Base-by-base conservation (phyloP, 768 basidiomycete genomes). In the Scleroderma citrinum region DNA sequence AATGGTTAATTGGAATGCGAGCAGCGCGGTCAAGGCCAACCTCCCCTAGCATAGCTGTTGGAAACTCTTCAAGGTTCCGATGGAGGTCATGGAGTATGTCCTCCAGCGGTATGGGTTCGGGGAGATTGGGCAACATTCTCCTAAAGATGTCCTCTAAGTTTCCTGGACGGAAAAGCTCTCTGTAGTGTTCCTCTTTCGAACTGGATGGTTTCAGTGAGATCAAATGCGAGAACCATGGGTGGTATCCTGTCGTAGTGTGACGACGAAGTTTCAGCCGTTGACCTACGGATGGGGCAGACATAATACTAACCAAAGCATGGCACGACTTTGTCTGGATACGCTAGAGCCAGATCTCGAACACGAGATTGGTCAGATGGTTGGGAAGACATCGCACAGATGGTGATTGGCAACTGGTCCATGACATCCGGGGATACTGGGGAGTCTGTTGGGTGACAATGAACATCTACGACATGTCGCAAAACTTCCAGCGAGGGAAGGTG, bases 401-500 rank as follows among this genome's bases (percentile, higher is more conserved):
- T 83, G 44, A 91, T 82, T 3, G 70, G 63, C 3, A 87, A 76
- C 11, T 67, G 58, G 21, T 78, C 70, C 68, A 88, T 81, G 5
- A 75, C 73, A 20, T 71, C 66, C 3, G 66, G 46, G 7, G 69
- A 57, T 34, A 83, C 75, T 1, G 64, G 66, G 10, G 85, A 77
- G 65, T 95, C 93, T 4, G 89, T 92, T 3, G 94, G 92, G 68
- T 97, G 94, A 66, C 90, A 94, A 56, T 97, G 94, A 0, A 84
- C 88, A 61, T 96, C 94, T 47, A 83, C 76, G 49, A 97, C 70
- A 57, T 89, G 89, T 19, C 66, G 69, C 17, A 89, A 70, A 39
- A 92, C 75, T 43, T 59, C 55, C 23, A 56, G 54, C 3, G 63
- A 46, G 29, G 67, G 69, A n/a, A 65, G 58, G 10, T 6, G 21